Conservation (phyloP, 2,329 filamentous ascomycete species). For the Aspergillus udagawae region DNA sequence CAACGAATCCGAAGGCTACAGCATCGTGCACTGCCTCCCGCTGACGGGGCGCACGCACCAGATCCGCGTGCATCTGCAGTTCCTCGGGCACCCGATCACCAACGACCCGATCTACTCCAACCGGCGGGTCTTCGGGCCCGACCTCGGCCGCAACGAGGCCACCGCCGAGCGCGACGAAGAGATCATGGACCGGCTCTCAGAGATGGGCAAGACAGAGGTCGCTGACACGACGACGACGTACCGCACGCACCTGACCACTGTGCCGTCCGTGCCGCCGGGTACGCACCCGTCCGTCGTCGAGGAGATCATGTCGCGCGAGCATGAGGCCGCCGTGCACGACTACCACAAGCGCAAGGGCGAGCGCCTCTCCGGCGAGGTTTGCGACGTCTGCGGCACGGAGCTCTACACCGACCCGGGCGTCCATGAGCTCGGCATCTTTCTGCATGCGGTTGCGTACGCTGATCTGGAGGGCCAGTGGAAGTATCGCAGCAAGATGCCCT, state of each 20-base stretch:
- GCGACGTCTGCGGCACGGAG: slow-evolving; percentile 76
- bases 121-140: slow-evolving; percentile 79
- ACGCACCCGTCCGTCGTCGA: slow-evolving; percentile 37
- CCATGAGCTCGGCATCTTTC: slow-evolving; percentile 88
- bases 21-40: slow-evolving; percentile 88
- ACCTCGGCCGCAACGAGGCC: slow-evolving; percentile 67
- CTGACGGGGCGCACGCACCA: slow-evolving; percentile 94
- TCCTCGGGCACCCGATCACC: slow-evolving; percentile 87
- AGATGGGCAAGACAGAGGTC: slow-evolving; percentile 92
- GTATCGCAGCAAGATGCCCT: slow-evolving; percentile 78
- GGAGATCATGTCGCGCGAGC: slow-evolving; percentile 40
- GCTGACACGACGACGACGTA: slow-evolving; percentile 73
- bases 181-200: slow-evolving; percentile 76
- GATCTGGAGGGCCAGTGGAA: slow-evolving; percentile 79
- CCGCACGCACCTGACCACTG: slow-evolving; percentile 51
- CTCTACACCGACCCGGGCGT: slow-evolving; percentile 88
- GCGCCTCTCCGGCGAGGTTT: slow-evolving; percentile 82
- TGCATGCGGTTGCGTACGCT: slow-evolving; percentile 88
- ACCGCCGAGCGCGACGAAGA: slow-evolving; percentile 76
- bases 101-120: slow-evolving; percentile 99
- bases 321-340: slow-evolving; percentile 81
- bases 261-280: slow-evolving; percentile 33
- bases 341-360: slow-evolving; percentile 91
- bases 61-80: slow-evolving; percentile 89
- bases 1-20: slow-evolving; percentile 68